Percentiles rank a stretch among this genome's conserved stretches.
Conservation (phyloP, 1,284 basidiomycete species). For the Ceratobasidium sp. region DNA sequence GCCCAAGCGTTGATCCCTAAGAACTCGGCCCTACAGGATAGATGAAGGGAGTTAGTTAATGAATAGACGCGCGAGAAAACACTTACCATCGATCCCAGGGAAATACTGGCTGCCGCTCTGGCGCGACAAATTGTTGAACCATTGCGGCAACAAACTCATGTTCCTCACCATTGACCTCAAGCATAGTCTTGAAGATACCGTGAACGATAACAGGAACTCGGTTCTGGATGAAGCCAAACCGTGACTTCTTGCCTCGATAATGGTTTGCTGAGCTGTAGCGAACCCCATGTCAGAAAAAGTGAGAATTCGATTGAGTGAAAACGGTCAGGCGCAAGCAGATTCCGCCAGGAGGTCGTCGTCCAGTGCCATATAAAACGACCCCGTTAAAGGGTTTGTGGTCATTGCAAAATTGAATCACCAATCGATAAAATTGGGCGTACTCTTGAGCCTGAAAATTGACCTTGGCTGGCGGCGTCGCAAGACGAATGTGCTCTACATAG, state of each 20-base stretch:
- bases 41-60: background rate
- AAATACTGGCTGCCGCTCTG: background rate
- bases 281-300: background rate
- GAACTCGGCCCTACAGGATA: background rate
- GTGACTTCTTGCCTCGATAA: background rate
- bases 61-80: background rate
- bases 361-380: background rate
- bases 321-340: background rate
- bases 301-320: background rate
- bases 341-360: background rate
- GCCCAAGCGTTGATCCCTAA: too few relatives aligned
- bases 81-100: background rate
- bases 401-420: background rate
- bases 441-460: background rate
- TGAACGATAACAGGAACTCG: background rate
- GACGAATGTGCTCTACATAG: background rate
- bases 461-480: background rate
- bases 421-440: background rate
- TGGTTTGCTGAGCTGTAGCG: background rate
- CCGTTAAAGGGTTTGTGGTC: background rate
- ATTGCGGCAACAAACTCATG: background rate
- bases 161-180: background rate
- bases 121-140: constrained; percentile 5
- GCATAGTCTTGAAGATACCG: background rate
- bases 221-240: background rate